phyloP scores from a whole-genome alignment of 805 yeast genomes.

The Saturnispora mendoncae region DNA sequence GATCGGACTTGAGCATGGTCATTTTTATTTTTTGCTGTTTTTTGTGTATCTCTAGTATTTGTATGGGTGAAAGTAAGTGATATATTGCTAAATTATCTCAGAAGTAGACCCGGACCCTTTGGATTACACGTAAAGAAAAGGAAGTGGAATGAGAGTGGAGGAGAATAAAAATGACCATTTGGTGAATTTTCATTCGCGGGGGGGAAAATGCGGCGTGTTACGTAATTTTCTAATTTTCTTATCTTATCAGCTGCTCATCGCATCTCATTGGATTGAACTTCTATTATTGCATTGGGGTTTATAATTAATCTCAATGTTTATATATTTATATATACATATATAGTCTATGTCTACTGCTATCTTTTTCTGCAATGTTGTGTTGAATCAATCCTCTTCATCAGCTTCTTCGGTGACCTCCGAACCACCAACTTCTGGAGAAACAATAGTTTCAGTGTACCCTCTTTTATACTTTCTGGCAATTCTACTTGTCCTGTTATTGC shows the following conservation, averaged over 20 bases:
- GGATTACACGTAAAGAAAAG: too few relatives aligned
- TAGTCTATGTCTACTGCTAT: too few relatives aligned
- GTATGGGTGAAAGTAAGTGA: too few relatives aligned
- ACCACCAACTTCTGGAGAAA: conserved; percentile 56
- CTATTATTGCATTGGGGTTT: neutral
- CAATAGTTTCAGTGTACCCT: conserved; percentile 42
- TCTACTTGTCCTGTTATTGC: conserved; percentile 56
- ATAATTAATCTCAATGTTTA: neutral
- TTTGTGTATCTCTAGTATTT: neutral
- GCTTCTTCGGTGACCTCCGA: conserved; percentile 53
- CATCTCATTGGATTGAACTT: neutral
- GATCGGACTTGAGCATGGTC: conserved; percentile 24
- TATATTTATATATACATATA: neutral
- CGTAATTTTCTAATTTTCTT: neutral
- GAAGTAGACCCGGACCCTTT: too few relatives aligned
- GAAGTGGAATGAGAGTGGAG: neutral
- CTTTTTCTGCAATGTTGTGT: too few relatives aligned
- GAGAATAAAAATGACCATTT: neutral
- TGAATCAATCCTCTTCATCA: conserved; percentile 31
- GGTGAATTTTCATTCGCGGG: conserved; percentile 2
- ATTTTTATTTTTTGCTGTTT: conserved; percentile 7
- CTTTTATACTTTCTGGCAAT: conserved; percentile 61
- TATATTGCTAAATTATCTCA: too few relatives aligned
- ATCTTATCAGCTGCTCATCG: neutral
- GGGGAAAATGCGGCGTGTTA: neutral